Evolutionary conservation across 2,329 filamentous ascomycete genomes (phyloP).

Genomic region (Beauveria bassiana): DNA sequence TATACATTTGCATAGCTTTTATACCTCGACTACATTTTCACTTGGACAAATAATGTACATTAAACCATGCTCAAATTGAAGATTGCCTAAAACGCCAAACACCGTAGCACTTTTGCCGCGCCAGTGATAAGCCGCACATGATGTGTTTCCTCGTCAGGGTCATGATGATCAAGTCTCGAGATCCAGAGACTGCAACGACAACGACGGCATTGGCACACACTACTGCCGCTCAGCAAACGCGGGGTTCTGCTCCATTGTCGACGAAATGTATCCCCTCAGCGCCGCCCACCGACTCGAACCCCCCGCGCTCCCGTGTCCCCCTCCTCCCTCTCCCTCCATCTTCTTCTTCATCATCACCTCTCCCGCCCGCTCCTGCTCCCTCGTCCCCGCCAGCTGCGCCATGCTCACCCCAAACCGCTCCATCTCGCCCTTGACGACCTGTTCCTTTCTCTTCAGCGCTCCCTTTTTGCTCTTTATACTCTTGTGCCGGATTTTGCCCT

Average conservation of each 20-base stretch:
- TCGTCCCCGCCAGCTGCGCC: slow-evolving; percentile 56
- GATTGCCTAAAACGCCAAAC: neutral
- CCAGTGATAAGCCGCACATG: no score
- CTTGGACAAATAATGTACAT: neutral
- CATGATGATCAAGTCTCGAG: no score
- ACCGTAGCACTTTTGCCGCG: neutral
- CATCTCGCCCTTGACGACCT: slow-evolving; percentile 70
- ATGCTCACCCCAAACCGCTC: slow-evolving; percentile 78
- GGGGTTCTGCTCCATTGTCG: slow-evolving; percentile 82
- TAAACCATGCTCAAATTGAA: neutral
- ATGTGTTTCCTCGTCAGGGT: no score
- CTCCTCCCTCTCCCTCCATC: neutral
- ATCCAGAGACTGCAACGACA: no score
- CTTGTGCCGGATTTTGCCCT: slow-evolving; percentile 61
- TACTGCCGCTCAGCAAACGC: slow-evolving; percentile 47
- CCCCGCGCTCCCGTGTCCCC: slow-evolving; percentile 9
- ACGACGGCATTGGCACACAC: neutral
- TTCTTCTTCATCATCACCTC: neutral
- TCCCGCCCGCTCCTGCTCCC: slow-evolving; percentile 12
- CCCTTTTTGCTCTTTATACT: slow-evolving; percentile 69
- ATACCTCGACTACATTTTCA: neutral
- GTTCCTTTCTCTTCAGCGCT: slow-evolving; percentile 76
- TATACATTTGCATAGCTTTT: slow-evolving; percentile 7
- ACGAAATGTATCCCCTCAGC: slow-evolving; percentile 72
- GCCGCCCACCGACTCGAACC: slow-evolving; percentile 64